Percentiles rank a stretch among this genome's conserved stretches.
phyloP scores from a whole-genome alignment of 225 moss, liverwort and hornwort species.

The Sphagnum contortum region DNA sequence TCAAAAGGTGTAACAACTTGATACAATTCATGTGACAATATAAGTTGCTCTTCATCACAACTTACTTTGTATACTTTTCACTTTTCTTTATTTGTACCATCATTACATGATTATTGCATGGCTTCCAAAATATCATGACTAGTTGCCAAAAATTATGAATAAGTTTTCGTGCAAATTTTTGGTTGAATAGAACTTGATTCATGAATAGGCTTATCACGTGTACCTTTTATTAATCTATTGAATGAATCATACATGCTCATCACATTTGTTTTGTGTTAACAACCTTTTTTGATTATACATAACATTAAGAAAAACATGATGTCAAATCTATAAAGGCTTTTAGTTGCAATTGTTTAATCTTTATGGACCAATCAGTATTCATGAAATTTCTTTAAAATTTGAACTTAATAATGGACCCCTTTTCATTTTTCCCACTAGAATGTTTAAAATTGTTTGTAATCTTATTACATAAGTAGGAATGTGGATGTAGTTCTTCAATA shows the following conservation, averaged over 20 bases:
- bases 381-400: not conserved
- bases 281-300: not conserved
- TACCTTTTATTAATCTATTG: not conserved
- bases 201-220: not conserved
- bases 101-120: not conserved
- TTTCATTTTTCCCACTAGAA: not conserved
- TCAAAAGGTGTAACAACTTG: not conserved
- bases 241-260: not conserved
- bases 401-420: not conserved
- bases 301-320: not conserved
- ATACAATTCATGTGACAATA: not conserved
- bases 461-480: too few species aligned
- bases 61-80: not conserved
- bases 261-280: not conserved
- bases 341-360: not conserved
- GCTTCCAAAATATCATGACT: not conserved
- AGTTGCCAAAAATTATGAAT: not conserved
- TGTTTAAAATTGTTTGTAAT: not conserved
- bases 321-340: not conserved
- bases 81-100: not conserved
- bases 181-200: not conserved
- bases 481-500: too few species aligned
- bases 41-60: not conserved
- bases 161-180: not conserved
- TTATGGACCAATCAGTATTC: not conserved